A percentile compares a stretch with the other conserved stretches of the same genome.
Evolutionary conservation across 176 grass and related monocot species (phyloP).

Genomic region (Cymbopogon citratus): DNA sequence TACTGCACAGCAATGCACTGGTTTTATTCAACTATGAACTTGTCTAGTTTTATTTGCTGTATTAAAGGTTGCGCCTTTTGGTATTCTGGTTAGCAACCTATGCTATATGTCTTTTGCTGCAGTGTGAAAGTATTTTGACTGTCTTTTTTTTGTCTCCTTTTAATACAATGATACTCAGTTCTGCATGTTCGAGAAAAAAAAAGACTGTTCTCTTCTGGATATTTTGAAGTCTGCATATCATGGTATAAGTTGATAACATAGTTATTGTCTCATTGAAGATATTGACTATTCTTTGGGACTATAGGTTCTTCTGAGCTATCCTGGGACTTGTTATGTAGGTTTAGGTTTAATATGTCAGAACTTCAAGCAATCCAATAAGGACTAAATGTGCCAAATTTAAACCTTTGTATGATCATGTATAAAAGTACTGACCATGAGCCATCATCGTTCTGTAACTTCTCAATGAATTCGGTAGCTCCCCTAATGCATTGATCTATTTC

Average conservation of each 20-base stretch:
- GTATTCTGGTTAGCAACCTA: neutral
- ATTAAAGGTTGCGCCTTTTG: neutral
- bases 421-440: conserved; percentile 59
- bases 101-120: neutral
- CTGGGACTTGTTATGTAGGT: neutral
- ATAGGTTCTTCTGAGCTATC: neutral
- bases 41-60: neutral
- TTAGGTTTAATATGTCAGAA: conserved; percentile 12
- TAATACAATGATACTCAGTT: no score
- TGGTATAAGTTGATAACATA: neutral
- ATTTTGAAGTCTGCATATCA: neutral
- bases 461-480: conserved; percentile 40
- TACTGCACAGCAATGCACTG: neutral
- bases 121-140: neutral
- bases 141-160: no score
- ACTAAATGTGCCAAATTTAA: conserved; percentile 1
- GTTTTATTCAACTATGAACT: neutral
- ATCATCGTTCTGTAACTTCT: conserved; percentile 63
- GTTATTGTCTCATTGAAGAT: neutral
- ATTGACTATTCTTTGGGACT: neutral
- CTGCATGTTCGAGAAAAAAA: no score
- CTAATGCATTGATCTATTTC: conserved; percentile 56
- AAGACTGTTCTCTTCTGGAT: neutral
- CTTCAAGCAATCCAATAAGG: neutral
- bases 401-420: conserved; percentile 15